phyloP scores from a whole-genome alignment of 1,139 yeast genomes.

The Yamadazyma membranifaciens region DNA sequence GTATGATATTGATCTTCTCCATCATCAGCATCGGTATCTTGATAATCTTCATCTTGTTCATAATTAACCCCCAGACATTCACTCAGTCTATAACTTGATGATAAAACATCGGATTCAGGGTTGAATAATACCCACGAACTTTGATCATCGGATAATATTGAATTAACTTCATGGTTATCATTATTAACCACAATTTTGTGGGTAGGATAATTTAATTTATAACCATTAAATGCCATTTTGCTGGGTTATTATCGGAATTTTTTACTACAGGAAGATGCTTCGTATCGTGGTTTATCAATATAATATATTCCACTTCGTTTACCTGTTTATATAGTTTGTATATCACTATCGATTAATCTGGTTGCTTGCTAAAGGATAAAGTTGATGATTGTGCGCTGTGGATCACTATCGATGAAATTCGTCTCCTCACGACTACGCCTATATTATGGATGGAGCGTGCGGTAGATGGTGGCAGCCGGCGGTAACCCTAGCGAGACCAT shows the following conservation, averaged over 20 bases:
- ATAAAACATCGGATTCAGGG: conserved; percentile 43
- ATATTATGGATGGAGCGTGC: no score
- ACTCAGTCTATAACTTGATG: conserved; percentile 24
- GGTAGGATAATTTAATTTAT: conserved; percentile 17
- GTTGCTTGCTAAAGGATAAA: no score
- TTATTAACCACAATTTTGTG: conserved; percentile 10
- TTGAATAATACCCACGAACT: conserved; percentile 46
- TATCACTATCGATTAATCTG: no score
- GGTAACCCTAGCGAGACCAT: no score
- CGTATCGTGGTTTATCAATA: no score
- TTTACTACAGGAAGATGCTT: no score
- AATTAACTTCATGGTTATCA: conserved; percentile 13
- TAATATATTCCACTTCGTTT: no score
- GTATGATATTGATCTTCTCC: conserved; percentile 1
- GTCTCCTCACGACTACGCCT: no score
- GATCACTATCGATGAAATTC: neutral
- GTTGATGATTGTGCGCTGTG: neutral
- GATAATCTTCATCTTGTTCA: conserved; percentile 1
- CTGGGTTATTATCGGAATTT: neutral
- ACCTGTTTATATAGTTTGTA: neutral
- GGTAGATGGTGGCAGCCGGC: no score
- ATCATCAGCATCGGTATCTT: neutral
- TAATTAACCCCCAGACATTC: neutral
- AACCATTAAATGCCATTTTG: conserved; percentile 18
- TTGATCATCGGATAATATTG: conserved; percentile 23